phyloP scores from a whole-genome alignment of 805 yeast genomes.

The Tetrapisispora iriomotensis region DNA sequence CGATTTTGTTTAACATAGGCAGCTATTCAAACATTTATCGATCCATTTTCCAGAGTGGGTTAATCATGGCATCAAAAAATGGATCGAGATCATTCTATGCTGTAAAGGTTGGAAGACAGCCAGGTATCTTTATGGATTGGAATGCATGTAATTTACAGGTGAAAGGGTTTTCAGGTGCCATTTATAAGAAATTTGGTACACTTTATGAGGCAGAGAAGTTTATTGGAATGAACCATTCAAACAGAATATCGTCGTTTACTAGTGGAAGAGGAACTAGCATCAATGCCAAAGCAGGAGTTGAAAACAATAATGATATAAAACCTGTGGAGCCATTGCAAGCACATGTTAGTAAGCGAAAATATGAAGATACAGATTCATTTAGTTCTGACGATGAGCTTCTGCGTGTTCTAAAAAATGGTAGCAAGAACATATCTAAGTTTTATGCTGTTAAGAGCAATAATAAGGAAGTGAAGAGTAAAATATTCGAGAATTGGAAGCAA shows the following conservation, averaged over 20 bases:
- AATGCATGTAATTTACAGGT: constrained; percentile 42
- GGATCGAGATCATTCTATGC: constrained; percentile 36
- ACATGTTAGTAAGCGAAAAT: no score
- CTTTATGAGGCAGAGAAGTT: constrained; percentile 41
- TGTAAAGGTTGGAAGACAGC: constrained; percentile 40
- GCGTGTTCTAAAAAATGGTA: background rate
- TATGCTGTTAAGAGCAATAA: constrained; percentile 30
- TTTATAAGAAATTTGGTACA: constrained; percentile 45
- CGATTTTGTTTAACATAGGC: no score
- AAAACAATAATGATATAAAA: background rate
- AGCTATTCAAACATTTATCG: background rate
- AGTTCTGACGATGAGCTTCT: background rate
- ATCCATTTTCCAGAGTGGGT: background rate
- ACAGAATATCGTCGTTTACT: no score
- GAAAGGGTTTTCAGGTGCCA: constrained; percentile 46
- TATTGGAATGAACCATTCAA: constrained; percentile 3
- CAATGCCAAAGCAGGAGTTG: background rate
- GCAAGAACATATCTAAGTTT: constrained; percentile 4
- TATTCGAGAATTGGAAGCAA: constrained; percentile 27
- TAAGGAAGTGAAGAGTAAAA: constrained; percentile 17
- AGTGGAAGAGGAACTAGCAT: background rate
- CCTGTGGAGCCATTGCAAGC: no score
- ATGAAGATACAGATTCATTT: background rate
- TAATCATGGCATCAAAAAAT: background rate
- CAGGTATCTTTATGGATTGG: constrained; percentile 60